Base-by-base conservation (phyloP, 805 yeast genomes). In the Teunomyces aglyptinius region DNA sequence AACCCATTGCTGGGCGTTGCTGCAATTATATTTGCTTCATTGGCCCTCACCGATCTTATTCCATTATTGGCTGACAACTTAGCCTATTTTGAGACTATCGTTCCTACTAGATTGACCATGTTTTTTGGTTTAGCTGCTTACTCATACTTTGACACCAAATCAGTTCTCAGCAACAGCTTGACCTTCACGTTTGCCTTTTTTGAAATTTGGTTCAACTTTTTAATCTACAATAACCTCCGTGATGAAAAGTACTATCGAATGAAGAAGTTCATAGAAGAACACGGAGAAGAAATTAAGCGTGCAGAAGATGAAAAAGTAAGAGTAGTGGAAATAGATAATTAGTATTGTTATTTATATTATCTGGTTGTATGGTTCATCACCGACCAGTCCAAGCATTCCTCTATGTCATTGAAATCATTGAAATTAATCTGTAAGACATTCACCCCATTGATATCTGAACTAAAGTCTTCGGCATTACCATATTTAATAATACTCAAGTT, bases 181-280 rank as follows among this genome's bases (percentile, higher is more conserved):
- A 78, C 83, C 3, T 83, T 86, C 51, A 67, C 76, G 4, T 83
- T 76, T 57, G 62, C 80, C 26, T 83, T 85, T 50, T 56, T 78
- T 51, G 94, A 86, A 61, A 75, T 85, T 27, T 86, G 91, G 89
- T 70, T 81, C 56, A 81, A 83, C 55, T 80, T 83, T 48, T 65
- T 85, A 52, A 73, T 83, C 28, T 85, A 74, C 61, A 78, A 76
- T 57, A 74, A 83, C 36, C 67, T 86, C 49, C 77, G 82, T 56
- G 90, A 85, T 49, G 92, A 85, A 56, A 80, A 75, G 56, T 71
- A 73, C 49, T 69, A 71, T 48, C 71, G 77, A 48, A 67, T 74
- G 44, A 78, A 79, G 53, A 60, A 65, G 46, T 70, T 61, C 48
- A 56, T 70, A 28, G 68, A 68, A 51, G 70, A 70, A 44, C 68